phyloP scores from a whole-genome alignment of 805 yeast species.

The Wickerhamomyces xylosicus region DNA sequence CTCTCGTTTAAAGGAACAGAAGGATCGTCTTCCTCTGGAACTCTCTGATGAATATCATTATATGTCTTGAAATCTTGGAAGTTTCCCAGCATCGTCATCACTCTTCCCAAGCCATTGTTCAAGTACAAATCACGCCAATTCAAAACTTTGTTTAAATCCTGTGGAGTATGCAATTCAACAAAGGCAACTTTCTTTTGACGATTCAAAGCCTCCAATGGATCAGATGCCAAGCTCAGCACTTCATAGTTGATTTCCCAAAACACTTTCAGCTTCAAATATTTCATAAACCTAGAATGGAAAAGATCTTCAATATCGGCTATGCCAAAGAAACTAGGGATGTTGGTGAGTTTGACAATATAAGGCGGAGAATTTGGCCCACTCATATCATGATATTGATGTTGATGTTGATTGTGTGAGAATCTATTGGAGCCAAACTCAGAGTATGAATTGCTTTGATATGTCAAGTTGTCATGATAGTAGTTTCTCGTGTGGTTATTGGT shows the following conservation, averaged over 20 bases:
- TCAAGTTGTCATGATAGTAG: conserved; percentile 1
- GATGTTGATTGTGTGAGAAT: background rate
- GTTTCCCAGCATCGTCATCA: conserved; percentile 17
- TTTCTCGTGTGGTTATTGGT: conserved; percentile 4
- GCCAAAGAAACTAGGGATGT: conserved; percentile 46
- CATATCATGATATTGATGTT: background rate
- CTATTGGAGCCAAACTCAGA: conserved; percentile 1
- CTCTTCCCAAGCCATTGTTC: conserved; percentile 24
- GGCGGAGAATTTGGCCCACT: conserved; percentile 33
- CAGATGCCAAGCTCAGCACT: conserved; percentile 20
- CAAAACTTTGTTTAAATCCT: conserved; percentile 45
- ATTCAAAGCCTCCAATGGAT: conserved; percentile 14
- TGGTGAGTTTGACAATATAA: conserved; percentile 51
- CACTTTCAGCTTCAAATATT: conserved; percentile 47
- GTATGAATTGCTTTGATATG: conserved; percentile 5
- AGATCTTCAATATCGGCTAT: conserved; percentile 45
- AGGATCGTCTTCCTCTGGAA: conserved; percentile 16
- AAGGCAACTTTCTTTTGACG: conserved; percentile 48
- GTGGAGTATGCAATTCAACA: conserved; percentile 42
- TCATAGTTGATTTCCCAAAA: conserved; percentile 40
- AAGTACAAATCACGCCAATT: conserved; percentile 55
- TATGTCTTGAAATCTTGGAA: conserved; percentile 16
- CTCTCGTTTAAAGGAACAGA: conserved; percentile 6
- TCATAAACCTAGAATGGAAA: conserved; percentile 52
- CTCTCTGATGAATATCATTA: conserved; percentile 14